Conservation (phyloP, 371 early-diverging fungal genomes). For the Capillidium heterosporum region DNA sequence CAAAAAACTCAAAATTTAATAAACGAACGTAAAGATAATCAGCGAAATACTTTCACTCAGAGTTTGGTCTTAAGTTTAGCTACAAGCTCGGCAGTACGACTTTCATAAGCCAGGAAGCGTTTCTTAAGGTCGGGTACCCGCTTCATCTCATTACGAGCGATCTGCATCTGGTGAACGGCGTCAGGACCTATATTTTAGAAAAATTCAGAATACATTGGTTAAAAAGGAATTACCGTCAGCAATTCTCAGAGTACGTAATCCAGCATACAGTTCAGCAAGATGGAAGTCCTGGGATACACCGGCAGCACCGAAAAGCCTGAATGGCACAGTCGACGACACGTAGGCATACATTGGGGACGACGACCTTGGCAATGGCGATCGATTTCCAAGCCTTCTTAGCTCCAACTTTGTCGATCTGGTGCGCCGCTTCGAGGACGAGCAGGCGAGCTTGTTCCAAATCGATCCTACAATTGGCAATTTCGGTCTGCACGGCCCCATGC, state of each 20-base stretch:
- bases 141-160: constrained; percentile 42
- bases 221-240: constrained; percentile 43
- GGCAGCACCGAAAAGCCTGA: constrained; percentile 78
- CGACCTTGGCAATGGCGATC: constrained; percentile 88
- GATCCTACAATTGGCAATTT: constrained; percentile 71
- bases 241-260: constrained; percentile 66
- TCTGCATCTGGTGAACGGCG: constrained; percentile 59
- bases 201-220: background rate
- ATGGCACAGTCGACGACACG: constrained; percentile 70
- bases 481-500: constrained; percentile 59
- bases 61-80: constrained; percentile 1
- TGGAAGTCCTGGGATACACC: constrained; percentile 78
- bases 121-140: constrained; percentile 9
- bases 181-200: constrained; percentile 31
- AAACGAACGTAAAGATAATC: no score
- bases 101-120: background rate
- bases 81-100: background rate
- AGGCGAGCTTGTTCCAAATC: constrained; percentile 80
- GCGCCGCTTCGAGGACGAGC: constrained; percentile 78
- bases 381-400: constrained; percentile 78
- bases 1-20: no score
- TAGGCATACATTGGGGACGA: constrained; percentile 56
- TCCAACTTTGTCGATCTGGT: constrained; percentile 65
- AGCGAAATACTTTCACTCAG: no score
- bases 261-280: constrained; percentile 68